Evolutionary conservation across 345 rosid genomes (phyloP), one percentile per base, ranked within the genome.

Genomic region (Erucastrum elatum): DNA sequence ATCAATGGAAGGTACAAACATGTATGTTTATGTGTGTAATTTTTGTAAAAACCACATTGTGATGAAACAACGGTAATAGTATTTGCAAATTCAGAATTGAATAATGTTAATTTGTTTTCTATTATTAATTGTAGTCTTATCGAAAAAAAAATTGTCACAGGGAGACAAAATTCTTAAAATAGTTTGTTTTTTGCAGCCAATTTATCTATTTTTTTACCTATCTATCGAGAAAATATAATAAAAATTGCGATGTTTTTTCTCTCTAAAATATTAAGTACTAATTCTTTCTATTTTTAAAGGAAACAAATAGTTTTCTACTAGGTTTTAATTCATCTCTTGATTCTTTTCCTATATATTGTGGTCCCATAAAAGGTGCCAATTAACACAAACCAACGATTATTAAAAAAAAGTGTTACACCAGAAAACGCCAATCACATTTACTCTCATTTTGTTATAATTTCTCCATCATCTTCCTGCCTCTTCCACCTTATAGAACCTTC

Each of bases 361-460:
- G 82, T 49, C 82, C 78, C 82, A 68, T 29, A 64, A 74, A 69
- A 55, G 75, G 53, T 37, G 64, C 53, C 83, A 75, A 70, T 64
- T 80, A 80, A 69, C 64, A 63, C 79, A 80, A 35, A 21, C 62
- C 21, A 70, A 58, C 72, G 26, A 80, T 80, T 69, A 80, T 80
- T 55, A 75, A 79, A 72, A 55, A 59, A 69, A 75, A 80, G 75
- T 75, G 66, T 55, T 56, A 30, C 62, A 74, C 75, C 46, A 63
- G 63, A 73, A 67, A 74, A 74, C 71, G 9, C 61, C 78, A 74
- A 74, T 74, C 82, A 74, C 61, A 26, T 35, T 62, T 79, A 29
- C 78, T 74, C 78, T 74, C 70, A 61, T 35, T 46, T 77, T 37
- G 66, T 66, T 31, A 41, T 66, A 66, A 33, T 59, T 78, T 78